These are phyloP conservation scores for Oryza glaberrima DNA, from an alignment of 176 grass and related monocot species.

Conservation along the genomic window DNA sequence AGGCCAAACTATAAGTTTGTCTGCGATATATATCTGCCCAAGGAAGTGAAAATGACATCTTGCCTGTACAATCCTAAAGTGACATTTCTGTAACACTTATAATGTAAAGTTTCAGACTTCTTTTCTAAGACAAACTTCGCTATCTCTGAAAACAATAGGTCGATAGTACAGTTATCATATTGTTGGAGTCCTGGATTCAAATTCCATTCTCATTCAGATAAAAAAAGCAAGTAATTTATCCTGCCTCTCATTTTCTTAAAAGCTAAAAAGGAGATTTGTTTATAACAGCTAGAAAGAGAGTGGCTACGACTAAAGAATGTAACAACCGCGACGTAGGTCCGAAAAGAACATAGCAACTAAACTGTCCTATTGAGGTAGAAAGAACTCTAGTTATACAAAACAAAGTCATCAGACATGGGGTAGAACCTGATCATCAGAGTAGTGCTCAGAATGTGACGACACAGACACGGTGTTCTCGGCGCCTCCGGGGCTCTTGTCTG, in stretches of 20 bases:
- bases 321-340: background rate
- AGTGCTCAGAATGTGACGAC: conserved; percentile 54
- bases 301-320: conserved; percentile 11
- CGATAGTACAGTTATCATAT: background rate
- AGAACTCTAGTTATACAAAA: conserved; percentile 9
- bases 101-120: conserved; percentile 8
- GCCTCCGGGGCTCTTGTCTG: conserved; percentile 67
- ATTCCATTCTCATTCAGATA: background rate
- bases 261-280: background rate
- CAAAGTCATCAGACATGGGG: conserved; percentile 8
- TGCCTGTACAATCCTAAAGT: conserved; percentile 23
- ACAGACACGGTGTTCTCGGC: conserved; percentile 48
- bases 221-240: background rate
- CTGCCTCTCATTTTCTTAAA: background rate
- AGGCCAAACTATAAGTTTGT: conserved; percentile 8
- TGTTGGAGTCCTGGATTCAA: background rate
- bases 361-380: conserved; percentile 27
- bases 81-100: background rate
- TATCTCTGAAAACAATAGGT: background rate
- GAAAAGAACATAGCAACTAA: background rate
- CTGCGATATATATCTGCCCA: conserved; percentile 25
- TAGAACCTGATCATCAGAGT: conserved; percentile 67
- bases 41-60: conserved; percentile 26
- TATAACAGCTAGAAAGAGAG: background rate
- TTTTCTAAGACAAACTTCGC: background rate